Base-by-base conservation (phyloP, 2,329 filamentous ascomycete species). In the Akanthomyces muscarius region DNA sequence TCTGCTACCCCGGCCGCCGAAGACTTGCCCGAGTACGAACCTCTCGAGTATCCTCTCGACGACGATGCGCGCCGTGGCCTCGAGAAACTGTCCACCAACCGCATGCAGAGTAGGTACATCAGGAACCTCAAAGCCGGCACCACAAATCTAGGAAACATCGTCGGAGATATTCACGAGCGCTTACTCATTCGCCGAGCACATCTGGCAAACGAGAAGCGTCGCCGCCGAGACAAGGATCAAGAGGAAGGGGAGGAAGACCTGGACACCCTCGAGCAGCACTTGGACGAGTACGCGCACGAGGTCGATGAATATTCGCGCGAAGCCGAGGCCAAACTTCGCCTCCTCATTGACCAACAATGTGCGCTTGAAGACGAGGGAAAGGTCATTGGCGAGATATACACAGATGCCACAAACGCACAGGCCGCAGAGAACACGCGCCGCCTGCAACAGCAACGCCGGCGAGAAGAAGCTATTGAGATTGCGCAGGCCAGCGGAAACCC, bases 121-220 rank as follows among this genome's bases (percentile, higher is more conserved):
- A 69, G 73, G 8, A 81, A 84, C 44, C 74, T 85, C 36, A 75
- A 75, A 57, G 73, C 78, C 28, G 78, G 81, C 5, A 66, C 78
- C 42, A 71, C 74, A 7, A 69, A 81, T 10, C 75, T 86, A 18
- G 77, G 77, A 33, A 73, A 74, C 47, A 76, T 72, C 63, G 78
- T 85, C 14, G 76, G 77, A 55, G 77, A 78, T 67, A 73, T 85
- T 67, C 82, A 86, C 67, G 83, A 85, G 61, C 72, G 73, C 6
- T 66, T 80, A 2, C 71, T 71, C 36, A 70, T 73, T n/a, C 74
- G 78, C 65, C 73, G 70, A 10, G 69, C 72, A 3, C 67, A 71
- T 10, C 72, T 80, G 6, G 70, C 71, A 11, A 65, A 66, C 10
- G 61, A 73, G 18, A 71, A 65, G 4, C 68, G 75, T 45, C 77